Percentiles rank a stretch among this genome's conserved stretches.
Conservation (phyloP, 2,329 filamentous ascomycete species). For the Rhinocladiella similis region DNA sequence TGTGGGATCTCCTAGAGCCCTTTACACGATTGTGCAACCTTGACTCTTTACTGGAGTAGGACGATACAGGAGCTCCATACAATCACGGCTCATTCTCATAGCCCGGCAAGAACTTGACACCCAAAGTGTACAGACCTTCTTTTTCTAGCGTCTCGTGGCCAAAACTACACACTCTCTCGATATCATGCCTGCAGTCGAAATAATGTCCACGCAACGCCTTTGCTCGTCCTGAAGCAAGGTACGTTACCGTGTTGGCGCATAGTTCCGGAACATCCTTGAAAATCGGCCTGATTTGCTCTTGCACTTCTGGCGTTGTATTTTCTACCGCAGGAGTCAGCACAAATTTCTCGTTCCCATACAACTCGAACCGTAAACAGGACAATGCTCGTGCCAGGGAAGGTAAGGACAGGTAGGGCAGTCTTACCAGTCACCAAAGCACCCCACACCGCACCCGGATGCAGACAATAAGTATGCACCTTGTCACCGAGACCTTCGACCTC, state of each 20-base stretch:
- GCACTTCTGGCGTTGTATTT: background rate
- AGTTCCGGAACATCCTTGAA: slow-evolving; percentile 12
- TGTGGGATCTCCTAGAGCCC: too few species aligned
- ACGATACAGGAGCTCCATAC: too few species aligned
- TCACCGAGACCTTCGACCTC: slow-evolving; percentile 1
- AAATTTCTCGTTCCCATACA: background rate
- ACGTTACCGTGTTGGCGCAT: slow-evolving; percentile 4
- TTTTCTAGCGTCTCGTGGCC: background rate
- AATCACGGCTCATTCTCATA: slow-evolving; percentile 9
- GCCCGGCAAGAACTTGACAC: slow-evolving; percentile 4
- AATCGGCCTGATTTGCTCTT: slow-evolving; percentile 1
- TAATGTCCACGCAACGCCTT: slow-evolving; percentile 6
- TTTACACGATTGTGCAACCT: too few species aligned
- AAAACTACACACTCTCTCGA: slow-evolving; percentile 1
- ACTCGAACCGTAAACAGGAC: too few species aligned
- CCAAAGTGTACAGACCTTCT: slow-evolving; percentile 2
- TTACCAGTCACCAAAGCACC: slow-evolving; percentile 3
- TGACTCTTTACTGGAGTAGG: too few species aligned
- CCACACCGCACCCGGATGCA: slow-evolving; percentile 9
- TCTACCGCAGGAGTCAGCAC: background rate
- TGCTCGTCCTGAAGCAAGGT: slow-evolving; percentile 5
- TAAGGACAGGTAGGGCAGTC: too few species aligned
- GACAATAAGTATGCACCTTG: slow-evolving; percentile 3
- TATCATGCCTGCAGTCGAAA: slow-evolving; percentile 10
- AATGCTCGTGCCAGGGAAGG: too few species aligned